Percentiles rank a stretch among this genome's conserved stretches.
phyloP scores from a whole-genome alignment of 2,329 filamentous ascomycete genomes.

The Fusarium falciforme region DNA sequence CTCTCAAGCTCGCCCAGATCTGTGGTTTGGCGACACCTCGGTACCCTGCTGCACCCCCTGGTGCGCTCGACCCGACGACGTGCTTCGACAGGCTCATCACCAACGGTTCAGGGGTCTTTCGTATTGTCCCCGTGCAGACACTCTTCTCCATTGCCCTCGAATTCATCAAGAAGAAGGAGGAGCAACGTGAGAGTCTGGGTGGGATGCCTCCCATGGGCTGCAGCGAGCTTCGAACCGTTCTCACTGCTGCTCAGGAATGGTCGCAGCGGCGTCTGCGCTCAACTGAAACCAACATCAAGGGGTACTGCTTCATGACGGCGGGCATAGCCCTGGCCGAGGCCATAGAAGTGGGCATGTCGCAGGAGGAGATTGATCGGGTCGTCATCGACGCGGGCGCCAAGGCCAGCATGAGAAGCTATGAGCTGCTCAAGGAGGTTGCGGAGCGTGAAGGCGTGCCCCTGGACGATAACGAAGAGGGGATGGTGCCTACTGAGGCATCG shows the following conservation, averaged over 20 bases:
- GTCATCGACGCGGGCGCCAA: slow-evolving; percentile 43
- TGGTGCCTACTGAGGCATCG: slow-evolving; percentile 1
- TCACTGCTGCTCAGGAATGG: slow-evolving; percentile 48
- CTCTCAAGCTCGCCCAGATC: slow-evolving; percentile 50
- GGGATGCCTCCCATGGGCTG: slow-evolving; percentile 45
- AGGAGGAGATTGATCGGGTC: slow-evolving; percentile 46
- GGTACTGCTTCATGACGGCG: slow-evolving; percentile 50
- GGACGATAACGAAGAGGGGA: slow-evolving; percentile 19
- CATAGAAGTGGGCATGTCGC: slow-evolving; percentile 44
- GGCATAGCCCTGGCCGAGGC: slow-evolving; percentile 50
- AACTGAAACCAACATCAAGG: slow-evolving; percentile 59
- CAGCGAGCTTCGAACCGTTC: slow-evolving; percentile 47
- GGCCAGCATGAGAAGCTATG: slow-evolving; percentile 43
- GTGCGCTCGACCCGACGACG: slow-evolving; percentile 32
- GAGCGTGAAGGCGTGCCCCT: slow-evolving; percentile 35
- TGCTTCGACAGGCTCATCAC: slow-evolving; percentile 54
- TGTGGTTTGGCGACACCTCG: slow-evolving; percentile 43
- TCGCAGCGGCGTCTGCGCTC: slow-evolving; percentile 49
- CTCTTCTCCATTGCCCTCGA: slow-evolving; percentile 59
- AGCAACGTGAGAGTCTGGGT: slow-evolving; percentile 49
- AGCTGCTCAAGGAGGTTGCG: slow-evolving; percentile 50
- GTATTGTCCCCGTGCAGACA: slow-evolving; percentile 53
- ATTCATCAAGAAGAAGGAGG: slow-evolving; percentile 57
- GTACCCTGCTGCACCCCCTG: slow-evolving; percentile 19
- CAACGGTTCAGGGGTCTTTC: slow-evolving; percentile 57